Base-by-base conservation (phyloP, 108 stramenopile genomes). In the Pseudonitzschia delicatissima region DNA sequence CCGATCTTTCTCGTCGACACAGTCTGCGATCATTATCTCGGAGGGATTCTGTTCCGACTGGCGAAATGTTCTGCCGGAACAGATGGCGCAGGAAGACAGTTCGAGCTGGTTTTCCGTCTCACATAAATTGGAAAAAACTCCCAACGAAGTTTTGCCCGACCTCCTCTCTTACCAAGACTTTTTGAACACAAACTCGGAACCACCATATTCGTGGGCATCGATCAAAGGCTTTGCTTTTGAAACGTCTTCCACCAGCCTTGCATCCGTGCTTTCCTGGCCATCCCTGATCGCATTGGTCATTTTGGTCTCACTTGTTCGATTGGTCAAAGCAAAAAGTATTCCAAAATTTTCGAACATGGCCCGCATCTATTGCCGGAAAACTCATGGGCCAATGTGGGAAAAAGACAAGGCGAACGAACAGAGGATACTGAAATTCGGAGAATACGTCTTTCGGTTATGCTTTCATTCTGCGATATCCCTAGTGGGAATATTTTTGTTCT, bases 381-480 rank as follows among this genome's bases (percentile, higher is more conserved):
- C 89, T 11, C 89, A 91, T 64, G 92, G 92, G 18, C 47, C 44
- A 18, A 59, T 72, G 4, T 94, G 92, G 92, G 50, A 57, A 53
- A 39, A 63, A 45, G 73, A 83, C 18, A 33, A 47, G 6, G 49
- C 69, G 18, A 91, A 91, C 78, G 72, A 72, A 49, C 70, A 74
- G 25, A 77, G 87, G 0, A 89, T 94, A 37, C 25, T 58, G 47
- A 94, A 94, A 57, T 93, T 93, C 75, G 92, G 92, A 5, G 92
- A 93, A 73, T 93, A 93, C 67, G 87, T 90, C 57, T 90, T 87
- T 78, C 88, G 92, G 12, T 47, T 93, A 9, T 33, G 79, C 17
- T 93, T 79, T 64, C 92, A 93, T 66, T 72, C 79, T n/a, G 26
- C 60, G 50, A 81, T 94, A 36, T 74, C 72, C 6, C 52, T 83